Conservation (phyloP, 1,139 yeast species). For the Trichomonascaceae sp. region DNA sequence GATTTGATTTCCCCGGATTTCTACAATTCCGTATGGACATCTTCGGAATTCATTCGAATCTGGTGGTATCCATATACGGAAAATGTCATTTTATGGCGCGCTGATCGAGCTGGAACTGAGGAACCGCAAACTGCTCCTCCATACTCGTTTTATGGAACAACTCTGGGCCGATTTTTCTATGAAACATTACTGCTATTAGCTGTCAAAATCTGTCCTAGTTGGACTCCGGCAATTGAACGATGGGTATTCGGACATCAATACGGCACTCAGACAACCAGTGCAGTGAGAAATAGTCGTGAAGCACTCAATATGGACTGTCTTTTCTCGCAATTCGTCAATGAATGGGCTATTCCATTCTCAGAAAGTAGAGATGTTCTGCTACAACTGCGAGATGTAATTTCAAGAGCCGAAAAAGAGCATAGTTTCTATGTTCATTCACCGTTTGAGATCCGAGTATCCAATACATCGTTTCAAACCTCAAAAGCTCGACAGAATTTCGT, state of each 20-base stretch:
- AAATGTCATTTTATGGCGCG: conserved; percentile 87
- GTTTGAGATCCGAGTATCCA: conserved; percentile 88
- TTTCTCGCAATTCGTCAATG: conserved; percentile 90
- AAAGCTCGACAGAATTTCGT: conserved; percentile 11
- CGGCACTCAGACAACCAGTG: conserved; percentile 60
- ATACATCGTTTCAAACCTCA: conserved; percentile 46
- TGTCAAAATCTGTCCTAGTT: conserved; percentile 61
- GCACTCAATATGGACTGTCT: conserved; percentile 94
- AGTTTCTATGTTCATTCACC: conserved; percentile 90
- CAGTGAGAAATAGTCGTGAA: conserved; percentile 68
- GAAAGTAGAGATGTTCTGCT: conserved; percentile 69
- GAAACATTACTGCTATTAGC: conserved; percentile 74
- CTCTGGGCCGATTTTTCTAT: conserved; percentile 69
- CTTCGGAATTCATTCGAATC: conserved; percentile 82
- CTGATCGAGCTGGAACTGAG: conserved; percentile 50
- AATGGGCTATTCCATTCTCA: conserved; percentile 87
- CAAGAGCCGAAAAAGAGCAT: conserved; percentile 51
- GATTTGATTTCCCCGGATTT: conserved; percentile 61
- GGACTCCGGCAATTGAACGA: conserved; percentile 78
- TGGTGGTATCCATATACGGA: conserved; percentile 98
- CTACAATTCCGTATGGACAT: conserved; percentile 61
- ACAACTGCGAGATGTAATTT: conserved; percentile 55
- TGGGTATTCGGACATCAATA: conserved; percentile 80
- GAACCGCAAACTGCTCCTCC: conserved; percentile 64
- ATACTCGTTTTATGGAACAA: conserved; percentile 80